phyloP scores from a whole-genome alignment of 352 stramenopile species.

The Nothophytophthora sp. region DNA sequence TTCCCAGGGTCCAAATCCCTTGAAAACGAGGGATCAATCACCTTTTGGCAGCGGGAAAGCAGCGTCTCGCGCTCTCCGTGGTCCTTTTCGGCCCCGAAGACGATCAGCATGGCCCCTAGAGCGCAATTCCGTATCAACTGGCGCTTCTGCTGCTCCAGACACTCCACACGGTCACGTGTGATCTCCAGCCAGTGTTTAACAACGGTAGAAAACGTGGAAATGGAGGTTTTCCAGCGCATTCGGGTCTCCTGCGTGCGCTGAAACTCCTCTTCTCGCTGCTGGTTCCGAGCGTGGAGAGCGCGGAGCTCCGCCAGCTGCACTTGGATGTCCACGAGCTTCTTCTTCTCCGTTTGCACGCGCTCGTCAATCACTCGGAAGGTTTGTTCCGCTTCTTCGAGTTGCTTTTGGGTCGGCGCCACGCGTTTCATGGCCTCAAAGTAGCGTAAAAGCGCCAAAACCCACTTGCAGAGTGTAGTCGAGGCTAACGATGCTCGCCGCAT shows the following conservation, averaged over 20 bases:
- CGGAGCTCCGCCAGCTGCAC: constrained; percentile 50
- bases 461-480: constrained; percentile 72
- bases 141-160: constrained; percentile 20
- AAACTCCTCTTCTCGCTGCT: constrained; percentile 46
- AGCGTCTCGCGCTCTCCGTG: constrained; percentile 25
- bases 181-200: constrained; percentile 38
- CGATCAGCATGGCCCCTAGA: constrained; percentile 30
- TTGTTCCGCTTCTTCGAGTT: constrained; percentile 40
- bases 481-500: constrained; percentile 73
- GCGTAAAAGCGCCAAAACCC: constrained; percentile 63
- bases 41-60: constrained; percentile 22
- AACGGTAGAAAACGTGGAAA: constrained; percentile 40
- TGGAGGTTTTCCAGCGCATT: constrained; percentile 38
- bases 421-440: constrained; percentile 75
- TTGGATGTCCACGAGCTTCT: constrained; percentile 56
- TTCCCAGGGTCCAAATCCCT: constrained; percentile 1
- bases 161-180: constrained; percentile 17
- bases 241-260: constrained; percentile 52
- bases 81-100: constrained; percentile 30
- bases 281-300: constrained; percentile 25
- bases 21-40: constrained; percentile 3
- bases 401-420: constrained; percentile 52
- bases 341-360: constrained; percentile 40
- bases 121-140: constrained; percentile 38
- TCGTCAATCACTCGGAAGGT: constrained; percentile 45